Evolutionary conservation across 495 filamentous ascomycete genomes (phyloP).

Genomic region (Cenococcum geophilum): DNA sequence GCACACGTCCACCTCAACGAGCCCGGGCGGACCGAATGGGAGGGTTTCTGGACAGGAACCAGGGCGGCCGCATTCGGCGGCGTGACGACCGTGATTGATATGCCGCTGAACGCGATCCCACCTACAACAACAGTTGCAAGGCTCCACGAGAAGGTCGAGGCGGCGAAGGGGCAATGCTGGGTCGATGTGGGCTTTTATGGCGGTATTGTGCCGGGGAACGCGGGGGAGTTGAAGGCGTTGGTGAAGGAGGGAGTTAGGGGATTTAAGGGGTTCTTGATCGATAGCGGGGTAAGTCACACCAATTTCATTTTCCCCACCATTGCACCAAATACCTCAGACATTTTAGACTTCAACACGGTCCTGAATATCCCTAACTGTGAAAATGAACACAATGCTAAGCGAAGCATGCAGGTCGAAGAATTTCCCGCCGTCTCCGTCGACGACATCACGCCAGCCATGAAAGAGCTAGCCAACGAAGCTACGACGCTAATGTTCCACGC

Average conservation of each 20-base stretch:
- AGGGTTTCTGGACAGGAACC: constrained; percentile 92
- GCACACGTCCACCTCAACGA: constrained; percentile 98
- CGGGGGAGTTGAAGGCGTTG: constrained; percentile 67
- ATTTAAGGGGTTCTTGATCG: constrained; percentile 97
- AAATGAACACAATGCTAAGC: background rate
- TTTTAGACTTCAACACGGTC: too few relatives aligned
- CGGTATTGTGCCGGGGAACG: constrained; percentile 88
- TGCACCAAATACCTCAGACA: too few relatives aligned
- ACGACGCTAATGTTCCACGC: constrained; percentile 98
- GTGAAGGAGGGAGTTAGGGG: constrained; percentile 82
- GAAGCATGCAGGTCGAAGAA: constrained; percentile 63
- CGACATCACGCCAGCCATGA: constrained; percentile 76
- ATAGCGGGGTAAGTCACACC: constrained; percentile 71
- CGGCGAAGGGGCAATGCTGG: constrained; percentile 89
- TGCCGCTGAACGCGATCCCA: constrained; percentile 96
- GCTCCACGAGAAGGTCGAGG: constrained; percentile 76
- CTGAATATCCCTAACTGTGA: background rate
- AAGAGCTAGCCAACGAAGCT: constrained; percentile 63
- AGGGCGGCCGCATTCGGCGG: constrained; percentile 91
- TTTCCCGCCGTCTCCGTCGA: constrained; percentile 80
- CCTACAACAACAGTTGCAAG: constrained; percentile 85
- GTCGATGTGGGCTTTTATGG: constrained; percentile 98
- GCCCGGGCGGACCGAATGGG: constrained; percentile 96
- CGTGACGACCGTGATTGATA: constrained; percentile 96
- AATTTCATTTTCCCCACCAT: background rate